Evolutionary conservation across 768 basidiomycete genomes (phyloP).

Genomic region (Suillus alpinus): DNA sequence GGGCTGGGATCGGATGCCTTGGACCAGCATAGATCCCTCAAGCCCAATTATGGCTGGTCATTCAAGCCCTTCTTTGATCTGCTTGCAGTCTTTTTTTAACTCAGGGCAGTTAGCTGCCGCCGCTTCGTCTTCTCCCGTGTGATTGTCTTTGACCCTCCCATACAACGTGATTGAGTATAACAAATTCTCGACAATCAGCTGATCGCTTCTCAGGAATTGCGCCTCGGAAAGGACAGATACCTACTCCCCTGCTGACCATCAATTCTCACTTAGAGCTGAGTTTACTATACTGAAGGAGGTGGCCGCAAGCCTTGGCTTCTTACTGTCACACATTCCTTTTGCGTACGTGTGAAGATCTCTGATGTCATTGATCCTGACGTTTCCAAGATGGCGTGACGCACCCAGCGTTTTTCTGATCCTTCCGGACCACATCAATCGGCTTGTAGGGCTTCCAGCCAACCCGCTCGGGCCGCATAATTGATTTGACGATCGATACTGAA

Average conservation of each 20-base stretch:
- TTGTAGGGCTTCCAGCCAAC: constrained; percentile 21
- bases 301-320: constrained; percentile 13
- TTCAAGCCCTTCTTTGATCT: constrained; percentile 11
- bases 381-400: constrained; percentile 28
- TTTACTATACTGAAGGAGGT: constrained; percentile 32
- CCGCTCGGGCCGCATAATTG: constrained; percentile 18
- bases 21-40: constrained; percentile 16
- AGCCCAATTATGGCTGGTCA: constrained; percentile 30
- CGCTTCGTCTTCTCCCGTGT: constrained; percentile 24
- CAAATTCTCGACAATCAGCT: constrained; percentile 24
- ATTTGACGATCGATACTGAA: constrained; percentile 16
- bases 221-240: constrained; percentile 23
- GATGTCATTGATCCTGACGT: not conserved
- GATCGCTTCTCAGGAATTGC: constrained; percentile 24
- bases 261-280: constrained; percentile 36
- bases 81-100: not conserved
- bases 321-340: constrained; percentile 9
- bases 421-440: constrained; percentile 25
- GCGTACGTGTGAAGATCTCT: not conserved
- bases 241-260: constrained; percentile 37
- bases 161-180: constrained; percentile 21
- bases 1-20: constrained; percentile 14
- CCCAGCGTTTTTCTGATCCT: constrained; percentile 34
- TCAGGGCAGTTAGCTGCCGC: constrained; percentile 22
- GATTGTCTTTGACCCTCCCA: constrained; percentile 29